Evolutionary conservation across 441 rosid genomes (phyloP), one percentile per base, ranked within the genome.

Genomic region (Populus trichocarpa): DNA sequence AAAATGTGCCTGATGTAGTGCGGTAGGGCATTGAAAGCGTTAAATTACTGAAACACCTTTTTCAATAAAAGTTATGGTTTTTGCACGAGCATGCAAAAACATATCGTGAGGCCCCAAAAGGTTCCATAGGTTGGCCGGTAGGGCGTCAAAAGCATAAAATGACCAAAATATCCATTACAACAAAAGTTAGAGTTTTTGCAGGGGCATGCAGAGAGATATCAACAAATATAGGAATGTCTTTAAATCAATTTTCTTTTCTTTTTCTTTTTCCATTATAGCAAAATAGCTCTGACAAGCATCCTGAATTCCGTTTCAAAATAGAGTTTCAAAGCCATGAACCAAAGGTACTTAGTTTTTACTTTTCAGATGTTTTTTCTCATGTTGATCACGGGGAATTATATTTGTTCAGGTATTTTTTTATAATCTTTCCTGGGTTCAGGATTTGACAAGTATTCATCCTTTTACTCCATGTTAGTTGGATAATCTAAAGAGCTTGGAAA

Each of bases 321-420:
- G 97, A 93, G 80, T 91, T 93, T 84, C 97, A 93, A 83, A 93
- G 96, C 85, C 97, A 90, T 79, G 97, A 93, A 80, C 96, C 93
- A 33, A 96, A 90, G 96, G 96, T 90, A 81, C 72, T 74, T 76
- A 50, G 70, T 75, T 59, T 57, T 63, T 67, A 6, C 72, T 81
- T 75, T 74, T 40, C 72, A 67, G 26, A 53, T 63, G 36, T 69
- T 35, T 35, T 35, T 35, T 35, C 38, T 35, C 38, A 35, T 35
- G 38, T 35, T 35, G 38, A 35, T 35, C 38, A 0, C 38, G 38
- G 38, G 38, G 38, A 35, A 35, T 35, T 35, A 35, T 35, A 35
- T 35, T 35, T 35, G 38, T 35, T 35, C 38, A 35, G 1, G 38
- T 35, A 35, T 70, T 61, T 72, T 61, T 65, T n/a, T 61, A 75